Conservation (phyloP, 176 grass and related monocot species). For the Hyparrhenia diplandra region DNA sequence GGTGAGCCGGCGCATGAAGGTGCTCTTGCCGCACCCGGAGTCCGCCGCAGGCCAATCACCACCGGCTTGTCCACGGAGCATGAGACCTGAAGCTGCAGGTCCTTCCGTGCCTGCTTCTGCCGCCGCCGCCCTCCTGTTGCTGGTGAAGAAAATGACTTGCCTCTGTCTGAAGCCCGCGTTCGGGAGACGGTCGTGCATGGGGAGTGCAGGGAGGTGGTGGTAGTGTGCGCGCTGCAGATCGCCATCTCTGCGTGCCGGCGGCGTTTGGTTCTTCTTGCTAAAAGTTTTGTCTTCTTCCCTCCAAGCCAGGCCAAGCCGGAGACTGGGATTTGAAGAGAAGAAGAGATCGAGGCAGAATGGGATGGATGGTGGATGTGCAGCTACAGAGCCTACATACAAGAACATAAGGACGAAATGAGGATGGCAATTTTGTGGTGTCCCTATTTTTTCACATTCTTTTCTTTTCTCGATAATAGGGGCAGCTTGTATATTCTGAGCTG, state of each 20-base stretch:
- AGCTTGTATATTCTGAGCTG: slow-evolving; percentile 32
- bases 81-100: slow-evolving; percentile 59
- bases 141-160: slow-evolving; percentile 61
- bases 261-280: not conserved
- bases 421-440: slow-evolving; percentile 39
- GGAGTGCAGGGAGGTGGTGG: slow-evolving; percentile 58
- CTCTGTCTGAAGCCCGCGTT: slow-evolving; percentile 47
- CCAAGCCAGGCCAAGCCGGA: slow-evolving; percentile 17
- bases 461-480: slow-evolving; percentile 38
- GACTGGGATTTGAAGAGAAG: slow-evolving; percentile 39
- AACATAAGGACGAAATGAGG: slow-evolving; percentile 31
- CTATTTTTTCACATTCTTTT: slow-evolving; percentile 40
- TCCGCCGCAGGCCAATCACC: slow-evolving; percentile 89
- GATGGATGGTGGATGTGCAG: slow-evolving; percentile 32
- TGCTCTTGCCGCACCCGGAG: slow-evolving; percentile 81
- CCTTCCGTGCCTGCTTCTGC: slow-evolving; percentile 33
- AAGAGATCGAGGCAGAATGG: slow-evolving; percentile 38
- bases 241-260: slow-evolving; percentile 47
- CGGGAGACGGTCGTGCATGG: slow-evolving; percentile 66
- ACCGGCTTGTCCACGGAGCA: slow-evolving; percentile 66
- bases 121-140: slow-evolving; percentile 32
- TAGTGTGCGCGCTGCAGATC: slow-evolving; percentile 60
- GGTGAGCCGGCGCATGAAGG: slow-evolving; percentile 93
- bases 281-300: slow-evolving; percentile 32
- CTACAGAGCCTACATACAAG: not conserved